Evolutionary conservation across 2,329 filamentous ascomycete species (phyloP).

Genomic region (Cladosporium austrohemisphaericum): DNA sequence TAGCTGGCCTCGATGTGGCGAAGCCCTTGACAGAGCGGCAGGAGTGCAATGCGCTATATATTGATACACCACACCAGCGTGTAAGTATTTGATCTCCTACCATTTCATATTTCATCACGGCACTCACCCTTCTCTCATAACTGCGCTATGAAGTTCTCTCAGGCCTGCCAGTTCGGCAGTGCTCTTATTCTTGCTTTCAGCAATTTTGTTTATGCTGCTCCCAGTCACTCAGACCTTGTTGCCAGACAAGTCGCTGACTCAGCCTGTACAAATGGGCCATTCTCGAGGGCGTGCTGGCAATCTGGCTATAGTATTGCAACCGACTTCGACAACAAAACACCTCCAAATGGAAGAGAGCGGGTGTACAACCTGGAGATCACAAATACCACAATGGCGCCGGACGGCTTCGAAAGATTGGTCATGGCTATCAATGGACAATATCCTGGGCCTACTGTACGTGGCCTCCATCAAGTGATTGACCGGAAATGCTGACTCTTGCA

Average conservation of each 20-base stretch:
- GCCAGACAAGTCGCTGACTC: constrained; percentile 17
- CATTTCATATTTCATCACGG: too few species aligned
- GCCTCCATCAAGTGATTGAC: too few species aligned
- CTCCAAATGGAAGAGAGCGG: constrained; percentile 36
- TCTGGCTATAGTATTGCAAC: constrained; percentile 36
- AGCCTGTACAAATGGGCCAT: constrained; percentile 35
- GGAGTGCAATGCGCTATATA: too few species aligned
- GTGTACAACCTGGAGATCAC: constrained; percentile 44
- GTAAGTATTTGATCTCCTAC: too few species aligned
- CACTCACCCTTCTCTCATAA: not conserved
- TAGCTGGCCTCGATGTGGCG: too few species aligned
- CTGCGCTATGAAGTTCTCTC: not conserved
- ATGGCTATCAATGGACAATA: constrained; percentile 45
- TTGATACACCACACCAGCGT: too few species aligned
- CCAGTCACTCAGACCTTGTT: not conserved
- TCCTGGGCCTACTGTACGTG: constrained; percentile 45
- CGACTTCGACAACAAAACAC: constrained; percentile 34
- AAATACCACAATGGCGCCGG: constrained; percentile 42
- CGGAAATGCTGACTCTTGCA: too few species aligned
- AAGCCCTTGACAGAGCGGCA: too few species aligned
- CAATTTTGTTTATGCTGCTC: not conserved
- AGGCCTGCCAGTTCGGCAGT: not conserved
- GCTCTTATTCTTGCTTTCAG: not conserved
- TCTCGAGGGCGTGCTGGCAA: constrained; percentile 36
- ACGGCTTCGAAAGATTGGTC: constrained; percentile 41